Evolutionary conservation across 2,329 filamentous ascomycete genomes (phyloP), one percentile per base, ranked within the genome.

Genomic region (Phialophora macrospora): DNA sequence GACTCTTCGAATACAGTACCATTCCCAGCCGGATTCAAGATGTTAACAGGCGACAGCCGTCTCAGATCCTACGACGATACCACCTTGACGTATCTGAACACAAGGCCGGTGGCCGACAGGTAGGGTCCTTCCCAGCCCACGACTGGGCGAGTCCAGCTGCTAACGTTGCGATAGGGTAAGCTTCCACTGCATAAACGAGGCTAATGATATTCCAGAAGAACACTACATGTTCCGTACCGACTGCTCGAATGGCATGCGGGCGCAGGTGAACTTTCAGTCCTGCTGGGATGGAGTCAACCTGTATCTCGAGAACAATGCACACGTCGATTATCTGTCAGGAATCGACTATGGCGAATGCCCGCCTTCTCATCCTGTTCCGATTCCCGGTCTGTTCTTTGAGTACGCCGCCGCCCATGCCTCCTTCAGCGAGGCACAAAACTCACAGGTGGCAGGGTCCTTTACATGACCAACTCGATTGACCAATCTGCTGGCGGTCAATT

Each of bases 221-320:
- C 93, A 93, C 0, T 85, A 89, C 72, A 95, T 96, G 83, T 78
- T 79, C 0, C 95, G 86, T 74, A 70, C 66, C 26, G 92, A 95
- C 79, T 98, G 94, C 80, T 79, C 80, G 17, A 85, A 96, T 73
- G 94, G 94, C 65, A 75, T 96, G 56, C 89, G 93, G 59, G 82
- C 94, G 46, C 92, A 97, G 78, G 79, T 96, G 66, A 91, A 92
- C 84, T 96, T 97, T 79, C 91, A 92, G 0, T 92, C 89, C 1
- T 97, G 92, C 85, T 96, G 92, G 90, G 91, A 95, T 72, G 91
- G 91, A 59, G 84, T 86, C 71, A 83, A 89, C 67, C 70, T 80
- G 8, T 83, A 85, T 70, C 80, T 82, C 1, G 32, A 72, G 0
- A 80, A 88, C 72, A 83, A 87, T 77, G 82, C 80, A 30, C 87